phyloP scores from a whole-genome alignment of 176 grass and related monocot species.

The Poa annua region DNA sequence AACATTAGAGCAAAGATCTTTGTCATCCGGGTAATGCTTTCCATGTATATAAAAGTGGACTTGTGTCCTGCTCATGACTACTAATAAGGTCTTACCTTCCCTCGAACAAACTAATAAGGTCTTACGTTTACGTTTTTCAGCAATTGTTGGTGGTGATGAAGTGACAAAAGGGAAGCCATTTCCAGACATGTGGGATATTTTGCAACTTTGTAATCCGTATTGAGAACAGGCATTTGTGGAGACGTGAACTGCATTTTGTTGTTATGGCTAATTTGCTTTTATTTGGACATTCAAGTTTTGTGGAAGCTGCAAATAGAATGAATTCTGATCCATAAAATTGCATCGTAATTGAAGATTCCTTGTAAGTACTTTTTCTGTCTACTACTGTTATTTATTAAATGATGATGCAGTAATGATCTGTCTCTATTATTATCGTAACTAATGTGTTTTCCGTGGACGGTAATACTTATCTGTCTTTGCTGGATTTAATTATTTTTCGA shows the following conservation, averaged over 20 bases:
- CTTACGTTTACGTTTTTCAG: conserved; percentile 66
- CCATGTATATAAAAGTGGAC: not conserved
- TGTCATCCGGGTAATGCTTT: conserved; percentile 65
- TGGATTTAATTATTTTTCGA: not conserved
- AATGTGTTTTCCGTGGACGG: not conserved
- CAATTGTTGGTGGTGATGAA: conserved; percentile 88
- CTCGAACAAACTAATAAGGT: not conserved
- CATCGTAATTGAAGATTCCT: conserved; percentile 89
- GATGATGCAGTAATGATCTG: not conserved
- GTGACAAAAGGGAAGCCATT: conserved; percentile 77
- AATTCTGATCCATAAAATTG: conserved; percentile 71
- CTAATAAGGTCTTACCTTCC: not conserved
- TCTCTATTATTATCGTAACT: not conserved
- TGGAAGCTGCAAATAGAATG: conserved; percentile 93
- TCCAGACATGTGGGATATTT: conserved; percentile 75
- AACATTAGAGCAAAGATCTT: conserved; percentile 78
- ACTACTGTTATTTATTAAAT: conserved; percentile 16
- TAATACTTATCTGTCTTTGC: not conserved
- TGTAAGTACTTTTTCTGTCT: conserved; percentile 55
- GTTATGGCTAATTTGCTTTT: conserved; percentile 11
- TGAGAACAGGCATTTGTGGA: not conserved
- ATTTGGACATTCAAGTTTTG: conserved; percentile 62
- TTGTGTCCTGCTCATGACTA: not conserved
- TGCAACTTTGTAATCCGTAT: conserved; percentile 11
- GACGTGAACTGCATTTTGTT: not conserved